A percentile compares a stretch with the other conserved stretches of the same genome.
Evolutionary conservation across 768 basidiomycete species (phyloP).

Genomic region (Pisolithus marmoratus): DNA sequence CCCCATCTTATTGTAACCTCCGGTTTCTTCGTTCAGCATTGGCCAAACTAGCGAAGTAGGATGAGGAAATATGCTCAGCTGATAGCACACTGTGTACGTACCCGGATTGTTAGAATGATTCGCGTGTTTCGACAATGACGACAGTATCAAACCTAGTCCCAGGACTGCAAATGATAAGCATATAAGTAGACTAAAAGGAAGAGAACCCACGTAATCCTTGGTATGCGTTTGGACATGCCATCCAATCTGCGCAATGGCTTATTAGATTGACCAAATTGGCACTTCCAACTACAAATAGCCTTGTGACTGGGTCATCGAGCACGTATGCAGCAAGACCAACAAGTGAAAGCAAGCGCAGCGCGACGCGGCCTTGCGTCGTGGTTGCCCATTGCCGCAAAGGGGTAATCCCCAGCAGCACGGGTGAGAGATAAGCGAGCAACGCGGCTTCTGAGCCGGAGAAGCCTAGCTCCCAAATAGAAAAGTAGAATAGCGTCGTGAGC

Average conservation of each 20-base stretch:
- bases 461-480: conserved; percentile 87
- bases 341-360: conserved; percentile 45
- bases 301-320: conserved; percentile 43
- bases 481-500: conserved; percentile 81
- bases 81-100: conserved; percentile 25
- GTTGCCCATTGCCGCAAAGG: conserved; percentile 40
- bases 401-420: conserved; percentile 48
- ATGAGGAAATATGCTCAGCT: conserved; percentile 2
- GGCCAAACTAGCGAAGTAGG: conserved; percentile 59
- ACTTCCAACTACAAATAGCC: conserved; percentile 51
- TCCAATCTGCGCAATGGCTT: conserved; percentile 50
- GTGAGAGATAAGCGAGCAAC: conserved; percentile 65
- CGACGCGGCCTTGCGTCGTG: conserved; percentile 43
- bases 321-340: conserved; percentile 49
- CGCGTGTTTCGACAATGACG: conserved; percentile 66
- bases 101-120: conserved; percentile 81
- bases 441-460: conserved; percentile 79
- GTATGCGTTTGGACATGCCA: conserved; percentile 36
- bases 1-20: conserved; percentile 67
- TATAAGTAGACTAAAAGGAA: neutral
- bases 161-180: conserved; percentile 39
- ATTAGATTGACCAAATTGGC: conserved; percentile 49
- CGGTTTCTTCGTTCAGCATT: conserved; percentile 57
- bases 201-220: conserved; percentile 42
- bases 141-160: conserved; percentile 58